Evolutionary conservation across 495 filamentous ascomycete species (phyloP).

Genomic region (Trichocladium antarcticum): DNA sequence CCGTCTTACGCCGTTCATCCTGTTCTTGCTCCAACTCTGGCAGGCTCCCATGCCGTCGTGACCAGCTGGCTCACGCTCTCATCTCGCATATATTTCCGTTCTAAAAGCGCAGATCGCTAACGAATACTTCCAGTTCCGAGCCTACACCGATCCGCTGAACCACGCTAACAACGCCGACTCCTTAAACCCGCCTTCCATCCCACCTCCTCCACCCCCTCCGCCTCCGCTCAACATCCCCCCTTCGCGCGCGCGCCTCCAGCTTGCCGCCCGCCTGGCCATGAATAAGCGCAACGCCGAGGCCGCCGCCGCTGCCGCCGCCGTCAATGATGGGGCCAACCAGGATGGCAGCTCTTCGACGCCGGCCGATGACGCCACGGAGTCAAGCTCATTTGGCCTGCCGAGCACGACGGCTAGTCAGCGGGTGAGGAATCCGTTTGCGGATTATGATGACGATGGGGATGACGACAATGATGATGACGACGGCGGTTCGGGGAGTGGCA

Average conservation of each 20-base stretch:
- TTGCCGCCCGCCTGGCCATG: slow-evolving; percentile 70
- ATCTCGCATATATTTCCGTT: no score
- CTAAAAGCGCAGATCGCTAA: slow-evolving; percentile 10
- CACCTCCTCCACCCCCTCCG: slow-evolving; percentile 45
- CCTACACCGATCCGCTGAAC: slow-evolving; percentile 40
- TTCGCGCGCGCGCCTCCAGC: slow-evolving; percentile 73
- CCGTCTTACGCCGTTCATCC: not conserved
- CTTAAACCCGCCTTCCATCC: slow-evolving; percentile 40
- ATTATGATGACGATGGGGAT: slow-evolving; percentile 39
- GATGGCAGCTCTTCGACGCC: not conserved
- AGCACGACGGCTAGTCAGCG: slow-evolving; percentile 16
- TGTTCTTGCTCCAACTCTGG: not conserved
- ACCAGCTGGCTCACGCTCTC: not conserved
- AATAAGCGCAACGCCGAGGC: slow-evolving; percentile 54
- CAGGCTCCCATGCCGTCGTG: not conserved
- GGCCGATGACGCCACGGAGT: slow-evolving; percentile 12
- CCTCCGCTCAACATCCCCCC: slow-evolving; percentile 69
- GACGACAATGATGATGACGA: slow-evolving; percentile 39
- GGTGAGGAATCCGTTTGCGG: slow-evolving; percentile 39
- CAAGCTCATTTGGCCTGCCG: slow-evolving; percentile 17
- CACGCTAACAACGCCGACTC: slow-evolving; percentile 24
- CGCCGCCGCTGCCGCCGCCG: slow-evolving; percentile 25
- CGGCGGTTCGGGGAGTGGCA: slow-evolving; percentile 25
- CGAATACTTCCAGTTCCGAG: slow-evolving; percentile 34
- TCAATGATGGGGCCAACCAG: slow-evolving; percentile 17